These are phyloP conservation scores for Didymella sp. DNA, from an alignment of 2,329 filamentous ascomycete species.

Conservation along the genomic window DNA sequence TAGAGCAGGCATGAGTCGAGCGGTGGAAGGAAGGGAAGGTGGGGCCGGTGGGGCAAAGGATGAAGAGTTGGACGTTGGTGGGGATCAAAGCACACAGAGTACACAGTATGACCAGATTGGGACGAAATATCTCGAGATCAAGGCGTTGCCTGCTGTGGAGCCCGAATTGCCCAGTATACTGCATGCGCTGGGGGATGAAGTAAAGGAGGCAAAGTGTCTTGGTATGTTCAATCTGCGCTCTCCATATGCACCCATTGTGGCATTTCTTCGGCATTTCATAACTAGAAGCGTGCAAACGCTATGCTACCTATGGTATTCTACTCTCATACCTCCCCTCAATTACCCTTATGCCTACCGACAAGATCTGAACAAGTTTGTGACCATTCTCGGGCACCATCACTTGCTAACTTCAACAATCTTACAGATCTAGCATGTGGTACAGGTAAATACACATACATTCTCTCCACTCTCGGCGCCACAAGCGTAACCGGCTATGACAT, in stretches of 20 bases:
- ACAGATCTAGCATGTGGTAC: conserved; percentile 43
- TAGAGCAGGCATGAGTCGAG: background rate
- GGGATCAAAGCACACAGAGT: conserved; percentile 28
- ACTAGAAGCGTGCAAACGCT: too few relatives aligned
- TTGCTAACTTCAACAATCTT: too few relatives aligned
- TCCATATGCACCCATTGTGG: too few relatives aligned
- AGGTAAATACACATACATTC: conserved; percentile 36
- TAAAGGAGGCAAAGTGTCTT: conserved; percentile 34
- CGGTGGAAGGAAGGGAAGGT: background rate
- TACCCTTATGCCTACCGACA: too few relatives aligned
- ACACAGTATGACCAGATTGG: conserved; percentile 44
- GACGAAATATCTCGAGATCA: conserved; percentile 34
- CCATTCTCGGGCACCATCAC: too few relatives aligned
- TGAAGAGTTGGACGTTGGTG: too few relatives aligned
- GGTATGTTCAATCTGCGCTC: too few relatives aligned
- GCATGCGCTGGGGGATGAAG: conserved; percentile 31
- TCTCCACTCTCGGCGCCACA: conserved; percentile 31
- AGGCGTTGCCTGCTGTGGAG: conserved; percentile 30
- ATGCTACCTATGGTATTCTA: too few relatives aligned
- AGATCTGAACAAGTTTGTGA: too few relatives aligned
- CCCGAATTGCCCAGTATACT: conserved; percentile 33
- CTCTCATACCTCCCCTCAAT: background rate
- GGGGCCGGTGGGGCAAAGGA: background rate
- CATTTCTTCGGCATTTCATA: too few relatives aligned
- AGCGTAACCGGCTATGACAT: conserved; percentile 38